These are phyloP conservation scores for Mucor plumbeus DNA, from an alignment of 371 early-diverging fungal genomes.

Conservation along the genomic window DNA sequence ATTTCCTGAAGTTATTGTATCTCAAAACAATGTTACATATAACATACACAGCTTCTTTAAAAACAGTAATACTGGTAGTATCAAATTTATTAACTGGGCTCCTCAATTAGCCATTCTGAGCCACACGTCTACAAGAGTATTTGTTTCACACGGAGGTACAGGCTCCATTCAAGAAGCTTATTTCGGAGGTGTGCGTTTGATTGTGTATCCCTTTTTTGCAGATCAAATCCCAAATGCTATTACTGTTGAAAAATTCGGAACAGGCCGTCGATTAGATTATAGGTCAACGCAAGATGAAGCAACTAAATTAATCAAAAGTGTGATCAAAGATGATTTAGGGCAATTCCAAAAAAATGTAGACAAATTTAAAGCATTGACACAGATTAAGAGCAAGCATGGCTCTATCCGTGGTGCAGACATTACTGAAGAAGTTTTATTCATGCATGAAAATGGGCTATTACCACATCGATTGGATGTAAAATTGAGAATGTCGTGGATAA, in stretches of 20 bases:
- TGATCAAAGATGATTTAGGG: slow-evolving; percentile 8
- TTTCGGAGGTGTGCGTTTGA: slow-evolving; percentile 30
- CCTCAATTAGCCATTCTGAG: slow-evolving; percentile 47
- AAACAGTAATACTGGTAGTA: neutral
- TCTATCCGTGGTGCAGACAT: slow-evolving; percentile 29
- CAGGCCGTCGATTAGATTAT: slow-evolving; percentile 1
- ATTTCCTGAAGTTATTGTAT: slow-evolving; percentile 2
- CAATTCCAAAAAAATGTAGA: slow-evolving; percentile 14
- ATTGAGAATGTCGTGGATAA: slow-evolving; percentile 28
- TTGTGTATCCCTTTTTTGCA: slow-evolving; percentile 44
- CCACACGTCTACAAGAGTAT: slow-evolving; percentile 38
- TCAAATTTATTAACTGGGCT: slow-evolving; percentile 27
- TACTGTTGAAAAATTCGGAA: slow-evolving; percentile 11
- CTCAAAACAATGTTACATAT: neutral
- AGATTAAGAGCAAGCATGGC: slow-evolving; percentile 25
- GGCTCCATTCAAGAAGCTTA: slow-evolving; percentile 41
- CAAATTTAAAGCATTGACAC: slow-evolving; percentile 22
- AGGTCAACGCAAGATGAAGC: neutral
- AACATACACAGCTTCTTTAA: neutral
- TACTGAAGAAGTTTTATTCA: slow-evolving; percentile 35
- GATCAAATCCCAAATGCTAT: slow-evolving; percentile 35
- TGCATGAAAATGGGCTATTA: slow-evolving; percentile 18
- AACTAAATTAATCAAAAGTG: neutral
- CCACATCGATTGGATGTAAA: slow-evolving; percentile 25
- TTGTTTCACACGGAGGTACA: slow-evolving; percentile 46